phyloP scores from a whole-genome alignment of 345 rosid genomes.

The Linum tenue region DNA sequence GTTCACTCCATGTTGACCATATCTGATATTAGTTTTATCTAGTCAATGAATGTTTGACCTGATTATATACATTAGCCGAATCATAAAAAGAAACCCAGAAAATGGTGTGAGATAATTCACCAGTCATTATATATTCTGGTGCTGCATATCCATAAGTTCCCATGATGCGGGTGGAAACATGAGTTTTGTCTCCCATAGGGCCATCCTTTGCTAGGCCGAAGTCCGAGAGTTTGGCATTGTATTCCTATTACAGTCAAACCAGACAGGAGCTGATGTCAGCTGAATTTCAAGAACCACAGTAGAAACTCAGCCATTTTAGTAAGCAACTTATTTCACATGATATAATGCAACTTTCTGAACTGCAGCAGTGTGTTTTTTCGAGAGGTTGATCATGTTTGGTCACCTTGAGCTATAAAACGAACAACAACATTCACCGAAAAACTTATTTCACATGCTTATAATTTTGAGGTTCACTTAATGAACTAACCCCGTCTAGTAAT shows the following conservation, averaged over 20 bases:
- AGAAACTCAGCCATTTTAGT: no score
- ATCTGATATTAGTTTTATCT: not conserved
- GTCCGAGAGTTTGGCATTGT: slow-evolving; percentile 87
- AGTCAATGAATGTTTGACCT: not conserved
- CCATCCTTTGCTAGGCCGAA: slow-evolving; percentile 98
- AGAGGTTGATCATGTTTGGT: no score
- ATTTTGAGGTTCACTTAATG: not conserved
- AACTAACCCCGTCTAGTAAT: slow-evolving; percentile 69
- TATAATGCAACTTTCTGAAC: no score
- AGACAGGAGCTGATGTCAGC: not conserved
- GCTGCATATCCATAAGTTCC: slow-evolving; percentile 99
- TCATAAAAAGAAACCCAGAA: not conserved
- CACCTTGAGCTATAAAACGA: no score
- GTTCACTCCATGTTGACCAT: not conserved
- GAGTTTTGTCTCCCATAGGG: slow-evolving; percentile 93
- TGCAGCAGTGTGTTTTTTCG: no score
- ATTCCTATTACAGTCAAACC: slow-evolving; percentile 42
- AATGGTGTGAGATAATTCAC: slow-evolving; percentile 18
- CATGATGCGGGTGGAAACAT: slow-evolving; percentile 97
- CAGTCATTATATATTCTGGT: slow-evolving; percentile 96
- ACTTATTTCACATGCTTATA: not conserved
- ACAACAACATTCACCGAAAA: no score
- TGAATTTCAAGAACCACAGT: not conserved
- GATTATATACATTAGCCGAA: not conserved
- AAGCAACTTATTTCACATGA: no score